Evolutionary conservation across 257 asterid species (phyloP).

Genomic region (Fraxinus quadrangulata): DNA sequence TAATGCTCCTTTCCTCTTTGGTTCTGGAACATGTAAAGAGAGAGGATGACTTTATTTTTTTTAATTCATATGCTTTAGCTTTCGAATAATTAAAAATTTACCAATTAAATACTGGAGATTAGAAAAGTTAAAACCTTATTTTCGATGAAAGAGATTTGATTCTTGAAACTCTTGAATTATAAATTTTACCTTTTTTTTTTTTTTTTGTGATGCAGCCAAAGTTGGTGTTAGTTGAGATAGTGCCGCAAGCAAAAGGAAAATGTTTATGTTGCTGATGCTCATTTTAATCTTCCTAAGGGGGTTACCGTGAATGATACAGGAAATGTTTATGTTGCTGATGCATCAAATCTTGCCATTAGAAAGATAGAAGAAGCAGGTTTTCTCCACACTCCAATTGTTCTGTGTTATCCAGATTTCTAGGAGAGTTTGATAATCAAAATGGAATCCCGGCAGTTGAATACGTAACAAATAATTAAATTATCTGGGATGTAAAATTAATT

Average conservation of each 20-base stretch:
- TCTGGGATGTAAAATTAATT: conserved; percentile 6
- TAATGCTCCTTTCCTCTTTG: neutral
- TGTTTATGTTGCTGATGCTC: conserved; percentile 55
- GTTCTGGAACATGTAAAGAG: neutral
- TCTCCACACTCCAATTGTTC: conserved; percentile 16
- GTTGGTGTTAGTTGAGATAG: conserved; percentile 18
- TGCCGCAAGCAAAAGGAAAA: neutral
- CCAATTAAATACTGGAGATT: neutral
- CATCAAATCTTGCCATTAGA: conserved; percentile 89
- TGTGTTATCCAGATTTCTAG: conserved; percentile 9
- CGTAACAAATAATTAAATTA: neutral
- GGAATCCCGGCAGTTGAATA: neutral
- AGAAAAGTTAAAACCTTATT: neutral
- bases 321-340: conserved; percentile 93
- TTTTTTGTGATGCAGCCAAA: neutral
- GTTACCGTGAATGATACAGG: conserved; percentile 92
- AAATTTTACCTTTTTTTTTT: neutral
- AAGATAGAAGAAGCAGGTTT: conserved; percentile 94
- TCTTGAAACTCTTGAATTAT: conserved; percentile 15
- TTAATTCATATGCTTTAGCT: neutral
- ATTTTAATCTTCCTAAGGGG: conserved; percentile 87
- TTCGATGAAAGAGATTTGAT: neutral
- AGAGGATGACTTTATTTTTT: conserved; percentile 1
- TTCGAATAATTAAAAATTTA: neutral
- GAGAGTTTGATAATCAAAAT: neutral